phyloP scores from a whole-genome alignment of 2,329 filamentous ascomycete species.

The Cryphonectria parasitica region DNA sequence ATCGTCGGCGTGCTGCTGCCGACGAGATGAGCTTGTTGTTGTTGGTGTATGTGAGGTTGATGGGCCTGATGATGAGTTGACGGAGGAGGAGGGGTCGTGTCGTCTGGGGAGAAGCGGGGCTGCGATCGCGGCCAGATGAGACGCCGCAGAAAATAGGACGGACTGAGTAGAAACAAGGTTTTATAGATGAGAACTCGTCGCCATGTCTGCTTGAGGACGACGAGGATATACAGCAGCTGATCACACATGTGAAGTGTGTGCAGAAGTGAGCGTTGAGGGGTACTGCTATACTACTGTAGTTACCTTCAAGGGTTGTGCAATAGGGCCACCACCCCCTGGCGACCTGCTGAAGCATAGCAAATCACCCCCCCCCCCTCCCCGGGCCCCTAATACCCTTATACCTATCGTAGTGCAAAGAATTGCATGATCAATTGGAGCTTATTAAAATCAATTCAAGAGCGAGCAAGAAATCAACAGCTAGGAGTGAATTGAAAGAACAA shows the following conservation, averaged over 20 bases:
- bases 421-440: neutral
- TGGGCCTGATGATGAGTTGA: neutral
- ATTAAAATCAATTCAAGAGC: no score
- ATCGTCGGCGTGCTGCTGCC: no score
- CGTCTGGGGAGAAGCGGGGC: conserved; percentile 2
- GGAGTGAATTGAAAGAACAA: no score
- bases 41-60: neutral
- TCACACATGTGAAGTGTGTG: conserved; percentile 15
- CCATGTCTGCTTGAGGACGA: conserved; percentile 26
- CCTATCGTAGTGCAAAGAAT: neutral
- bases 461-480: no score
- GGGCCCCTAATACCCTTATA: no score
- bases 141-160: conserved; percentile 23
- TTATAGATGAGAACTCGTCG: conserved; percentile 28
- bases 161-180: conserved; percentile 22
- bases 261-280: no score
- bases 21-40: conserved; percentile 4
- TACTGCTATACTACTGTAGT: neutral
- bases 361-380: no score
- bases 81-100: neutral
- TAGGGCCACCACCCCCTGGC: neutral
- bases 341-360: conserved; percentile 1
- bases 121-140: conserved; percentile 14
- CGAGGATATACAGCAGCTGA: conserved; percentile 10
- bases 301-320: neutral